Base-by-base conservation (phyloP, 2,329 filamentous ascomycete genomes). In the Beauveria rudraprayagi region DNA sequence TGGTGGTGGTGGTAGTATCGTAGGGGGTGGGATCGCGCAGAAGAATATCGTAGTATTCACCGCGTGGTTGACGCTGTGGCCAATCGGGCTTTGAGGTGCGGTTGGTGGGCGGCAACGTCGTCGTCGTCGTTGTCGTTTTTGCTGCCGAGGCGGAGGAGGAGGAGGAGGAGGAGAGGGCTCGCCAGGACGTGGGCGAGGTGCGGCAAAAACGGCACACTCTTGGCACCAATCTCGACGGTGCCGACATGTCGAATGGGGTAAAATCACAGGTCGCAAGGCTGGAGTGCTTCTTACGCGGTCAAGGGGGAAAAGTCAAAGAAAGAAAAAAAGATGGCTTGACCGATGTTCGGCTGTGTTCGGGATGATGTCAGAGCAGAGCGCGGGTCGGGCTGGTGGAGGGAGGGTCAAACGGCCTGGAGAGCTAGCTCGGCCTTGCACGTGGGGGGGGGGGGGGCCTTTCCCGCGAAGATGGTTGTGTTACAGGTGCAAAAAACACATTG, bases 21-120 rank as follows among this genome's bases (percentile, higher is more conserved):
- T 62, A 62, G 4, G 61, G 61, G 2, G 43, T 48, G 16, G 61
- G 61, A 40, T 62, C 56, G 30, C 56, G 50, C 5, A 62, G 55
- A 16, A 62, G 55, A 17, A 53, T 58, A 43, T 62, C 56, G 55
- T 62, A 62, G 61, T 62, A 62, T 56, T 58, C 55, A n/a, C 61
- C 61, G 48, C 55, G 61, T 3, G 56, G 50, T 47, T 50, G 41
- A 2, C 47, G 28, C 11, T 62, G 61, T 3, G 61, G 61, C 61
- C 61, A 62, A 16, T 8, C n/a, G 24, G 53, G 16, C 17, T 47
- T 43, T 19, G 17, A 3, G 41, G 7, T 43, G 41, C 7, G 41
- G 11, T 10, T 34, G 10, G 30, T 16, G 10, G 22, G 22, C 24
- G 53, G 37, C 14, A 19, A 7, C n/a, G 46, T 19, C 26, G 28